Evolutionary conservation across 2,329 filamentous ascomycete genomes (phyloP), one percentile per base, ranked within the genome.

Genomic region (Neurospora sp.): DNA sequence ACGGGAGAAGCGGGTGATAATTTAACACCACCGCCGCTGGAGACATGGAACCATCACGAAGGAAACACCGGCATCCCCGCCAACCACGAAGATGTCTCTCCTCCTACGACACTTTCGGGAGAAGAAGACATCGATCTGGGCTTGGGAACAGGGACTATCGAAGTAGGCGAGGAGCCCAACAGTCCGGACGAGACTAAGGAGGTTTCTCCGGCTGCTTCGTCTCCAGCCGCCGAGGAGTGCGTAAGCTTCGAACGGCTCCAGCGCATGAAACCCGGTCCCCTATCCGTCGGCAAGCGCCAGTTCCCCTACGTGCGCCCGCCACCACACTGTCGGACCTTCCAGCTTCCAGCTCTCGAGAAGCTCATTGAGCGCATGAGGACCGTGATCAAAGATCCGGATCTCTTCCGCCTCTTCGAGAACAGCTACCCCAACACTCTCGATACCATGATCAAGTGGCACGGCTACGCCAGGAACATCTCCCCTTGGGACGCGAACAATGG

Each of bases 381-480:
- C 5, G 75, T 78, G 6, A 81, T 85, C 68, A 76, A 77, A 58
- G 81, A 86, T 73, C 83, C 82, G 2, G 93, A 96, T 76, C 84
- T 96, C 36, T 91, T 90, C 46, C 87, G 91, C 38, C 83, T 96
- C 11, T 96, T 96, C 77, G 90, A 93, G 75, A 96, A 96, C 78
- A 91, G 91, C 2, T 94, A 91, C 72, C 91, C 92, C 0, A 95
- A 93, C 75, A 95, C 92, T 0, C 82, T 95, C 23, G 92, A 96
- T 76, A 94, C 92, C 1, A 94, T 92, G 2, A 87, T 96, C 69
- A 86, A 90, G 73, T 96, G 92, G 90, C 90, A 93, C 76, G 87
- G 84, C 33, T 79, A 89, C 66, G 86, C 84, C 2, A 85, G 84
- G 23, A 62, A 62, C 1, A 28, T 8, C 28, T 62, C 52, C 13